phyloP scores from a whole-genome alignment of 352 stramenopile species.

The Globisporangium splendens region DNA sequence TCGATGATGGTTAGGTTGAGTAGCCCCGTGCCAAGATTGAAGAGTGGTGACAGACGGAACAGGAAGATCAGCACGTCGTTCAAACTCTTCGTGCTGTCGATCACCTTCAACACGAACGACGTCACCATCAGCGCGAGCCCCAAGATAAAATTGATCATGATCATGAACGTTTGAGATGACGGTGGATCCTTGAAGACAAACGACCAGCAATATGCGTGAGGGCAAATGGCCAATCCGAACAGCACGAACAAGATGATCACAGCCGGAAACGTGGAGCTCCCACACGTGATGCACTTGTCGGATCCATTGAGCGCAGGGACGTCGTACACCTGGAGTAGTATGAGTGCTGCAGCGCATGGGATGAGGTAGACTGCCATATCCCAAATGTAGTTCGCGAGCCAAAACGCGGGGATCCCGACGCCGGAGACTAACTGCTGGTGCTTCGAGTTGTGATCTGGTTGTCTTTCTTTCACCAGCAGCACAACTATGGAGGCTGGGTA shows the following conservation, averaged over 20 bases:
- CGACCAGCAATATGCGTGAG: conserved; percentile 54
- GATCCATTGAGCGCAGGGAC: conserved; percentile 27
- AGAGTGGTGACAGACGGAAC: conserved; percentile 56
- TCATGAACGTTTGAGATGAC: conserved; percentile 39
- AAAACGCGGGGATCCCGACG: conserved; percentile 91
- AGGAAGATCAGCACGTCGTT: conserved; percentile 50
- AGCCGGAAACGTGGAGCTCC: conserved; percentile 19
- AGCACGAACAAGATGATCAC: conserved; percentile 57
- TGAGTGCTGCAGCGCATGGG: conserved; percentile 32
- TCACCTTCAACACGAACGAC: conserved; percentile 33
- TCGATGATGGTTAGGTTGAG: conserved; percentile 30
- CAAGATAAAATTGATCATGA: conserved; percentile 60
- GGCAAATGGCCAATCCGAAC: conserved; percentile 60
- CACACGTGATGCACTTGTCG: conserved; percentile 20
- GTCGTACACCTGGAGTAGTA: conserved; percentile 33
- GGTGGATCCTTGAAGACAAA: conserved; percentile 71
- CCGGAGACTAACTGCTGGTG: conserved; percentile 95
- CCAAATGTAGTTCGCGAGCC: conserved; percentile 93
- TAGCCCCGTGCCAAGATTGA: conserved; percentile 46
- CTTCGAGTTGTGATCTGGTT: conserved; percentile 90
- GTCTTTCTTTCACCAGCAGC: conserved; percentile 94
- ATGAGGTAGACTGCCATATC: conserved; percentile 90
- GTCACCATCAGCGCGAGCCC: conserved; percentile 57
- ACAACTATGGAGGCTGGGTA: conserved; percentile 89
- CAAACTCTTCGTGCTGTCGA: conserved; percentile 19